phyloP scores from a whole-genome alignment of 2,329 filamentous ascomycete genomes.

The Macroventuria anomochaeta region DNA sequence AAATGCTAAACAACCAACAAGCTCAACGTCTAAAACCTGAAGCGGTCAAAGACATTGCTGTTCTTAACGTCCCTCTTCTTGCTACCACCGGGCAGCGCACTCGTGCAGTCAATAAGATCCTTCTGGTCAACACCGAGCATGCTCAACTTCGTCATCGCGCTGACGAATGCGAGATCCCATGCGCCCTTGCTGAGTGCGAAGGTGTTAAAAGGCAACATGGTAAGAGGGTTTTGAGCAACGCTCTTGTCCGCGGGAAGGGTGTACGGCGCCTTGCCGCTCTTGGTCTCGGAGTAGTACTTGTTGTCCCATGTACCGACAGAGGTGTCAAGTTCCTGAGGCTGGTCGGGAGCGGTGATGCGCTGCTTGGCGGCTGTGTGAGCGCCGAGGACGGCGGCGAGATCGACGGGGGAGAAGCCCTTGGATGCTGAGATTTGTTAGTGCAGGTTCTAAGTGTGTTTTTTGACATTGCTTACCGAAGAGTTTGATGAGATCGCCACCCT shows the following conservation, averaged over 20 bases:
- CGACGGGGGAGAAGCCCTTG: slow-evolving; percentile 46
- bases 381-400: slow-evolving; percentile 50
- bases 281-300: slow-evolving; percentile 46
- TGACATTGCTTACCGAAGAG: slow-evolving; percentile 35
- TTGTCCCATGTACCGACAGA: slow-evolving; percentile 49
- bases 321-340: slow-evolving; percentile 41
- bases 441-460: background rate
- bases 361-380: slow-evolving; percentile 47
- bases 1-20: background rate
- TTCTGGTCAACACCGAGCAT: slow-evolving; percentile 39
- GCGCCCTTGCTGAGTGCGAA: slow-evolving; percentile 37
- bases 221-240: slow-evolving; percentile 32
- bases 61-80: slow-evolving; percentile 41
- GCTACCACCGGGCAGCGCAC: slow-evolving; percentile 40
- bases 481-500: slow-evolving; percentile 30
- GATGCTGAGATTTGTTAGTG: slow-evolving; percentile 19
- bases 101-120: slow-evolving; percentile 42
- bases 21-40: slow-evolving; percentile 16
- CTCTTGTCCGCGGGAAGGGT: slow-evolving; percentile 39
- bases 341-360: slow-evolving; percentile 31
- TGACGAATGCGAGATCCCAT: slow-evolving; percentile 44
- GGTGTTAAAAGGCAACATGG: slow-evolving; percentile 25
- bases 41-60: slow-evolving; percentile 36
- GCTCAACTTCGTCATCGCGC: slow-evolving; percentile 47
- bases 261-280: slow-evolving; percentile 36